Percentiles rank a stretch among this genome's conserved stretches.
phyloP scores from a whole-genome alignment of 2,329 filamentous ascomycete genomes.

The Endocalyx cinctus region DNA sequence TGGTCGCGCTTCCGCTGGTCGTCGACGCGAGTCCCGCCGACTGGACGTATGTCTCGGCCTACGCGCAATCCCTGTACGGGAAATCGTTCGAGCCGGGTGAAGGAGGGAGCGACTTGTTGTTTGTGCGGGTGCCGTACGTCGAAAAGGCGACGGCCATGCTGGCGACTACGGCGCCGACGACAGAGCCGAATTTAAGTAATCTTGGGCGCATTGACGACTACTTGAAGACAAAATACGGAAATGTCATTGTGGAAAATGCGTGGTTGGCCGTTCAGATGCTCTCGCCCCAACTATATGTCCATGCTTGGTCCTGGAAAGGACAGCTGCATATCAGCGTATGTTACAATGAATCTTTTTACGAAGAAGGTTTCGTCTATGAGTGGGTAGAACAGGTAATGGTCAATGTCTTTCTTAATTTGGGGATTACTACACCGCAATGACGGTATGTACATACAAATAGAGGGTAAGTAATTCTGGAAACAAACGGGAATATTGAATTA shows the following conservation, averaged over 20 bases:
- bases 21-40: slow-evolving; percentile 2
- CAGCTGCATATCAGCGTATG: slow-evolving; percentile 6
- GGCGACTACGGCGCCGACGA: slow-evolving; percentile 4
- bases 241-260: slow-evolving; percentile 1
- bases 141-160: slow-evolving; percentile 9
- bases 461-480: too few species aligned
- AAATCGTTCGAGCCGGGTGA: slow-evolving; percentile 3
- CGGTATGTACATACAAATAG: too few species aligned
- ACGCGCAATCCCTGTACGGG: slow-evolving; percentile 3
- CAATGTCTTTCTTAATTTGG: slow-evolving; percentile 6
- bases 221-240: slow-evolving; percentile 2
- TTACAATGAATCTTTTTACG: slow-evolving; percentile 10
- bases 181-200: slow-evolving; percentile 11
- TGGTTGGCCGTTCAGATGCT: slow-evolving; percentile 8
- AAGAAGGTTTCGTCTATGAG: slow-evolving; percentile 3
- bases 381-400: slow-evolving; percentile 3
- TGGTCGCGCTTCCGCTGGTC: slow-evolving; percentile 8
- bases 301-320: slow-evolving; percentile 9
- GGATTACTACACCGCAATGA: too few species aligned
- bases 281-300: slow-evolving; percentile 9
- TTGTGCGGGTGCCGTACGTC: slow-evolving; percentile 8
- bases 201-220: slow-evolving; percentile 5
- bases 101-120: slow-evolving; percentile 3
- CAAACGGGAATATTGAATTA: too few species aligned
- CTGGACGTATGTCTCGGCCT: slow-evolving; percentile 2